Evolutionary conservation across 495 filamentous ascomycete genomes (phyloP).

Genomic region (Trichoderma orchidacearum): DNA sequence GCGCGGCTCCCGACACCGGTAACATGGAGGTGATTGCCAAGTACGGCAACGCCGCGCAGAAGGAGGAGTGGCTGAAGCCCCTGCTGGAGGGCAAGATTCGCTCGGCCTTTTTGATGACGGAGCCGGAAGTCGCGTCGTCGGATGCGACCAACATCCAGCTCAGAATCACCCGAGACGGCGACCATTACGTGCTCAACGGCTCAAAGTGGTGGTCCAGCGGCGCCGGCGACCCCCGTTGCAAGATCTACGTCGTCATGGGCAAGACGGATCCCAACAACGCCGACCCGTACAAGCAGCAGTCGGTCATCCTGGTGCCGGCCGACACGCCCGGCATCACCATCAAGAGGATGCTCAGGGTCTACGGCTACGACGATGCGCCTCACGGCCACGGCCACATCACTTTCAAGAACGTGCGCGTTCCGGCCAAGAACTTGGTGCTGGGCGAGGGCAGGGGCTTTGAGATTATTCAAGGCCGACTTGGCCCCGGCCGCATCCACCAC

Average conservation of each 20-base stretch:
- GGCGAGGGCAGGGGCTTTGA: slow-evolving; percentile 91
- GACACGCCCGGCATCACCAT: slow-evolving; percentile 64
- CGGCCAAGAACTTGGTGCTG: slow-evolving; percentile 63
- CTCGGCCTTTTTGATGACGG: slow-evolving; percentile 89
- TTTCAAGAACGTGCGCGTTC: slow-evolving; percentile 77
- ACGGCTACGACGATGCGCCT: slow-evolving; percentile 89
- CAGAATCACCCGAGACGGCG: slow-evolving; percentile 63
- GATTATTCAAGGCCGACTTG: slow-evolving; percentile 87
- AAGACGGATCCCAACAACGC: slow-evolving; percentile 60
- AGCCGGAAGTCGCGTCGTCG: slow-evolving; percentile 71
- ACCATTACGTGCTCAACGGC: slow-evolving; percentile 77
- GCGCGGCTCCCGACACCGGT: slow-evolving; percentile 81
- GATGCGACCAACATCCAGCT: slow-evolving; percentile 84
- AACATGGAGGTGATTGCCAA: slow-evolving; percentile 96
- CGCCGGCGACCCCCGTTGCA: slow-evolving; percentile 80
- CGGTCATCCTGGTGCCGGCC: slow-evolving; percentile 73
- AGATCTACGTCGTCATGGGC: slow-evolving; percentile 85
- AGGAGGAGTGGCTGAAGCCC: slow-evolving; percentile 71
- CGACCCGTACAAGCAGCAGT: slow-evolving; percentile 75
- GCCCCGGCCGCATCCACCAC: slow-evolving; percentile 87
- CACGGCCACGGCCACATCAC: slow-evolving; percentile 85
- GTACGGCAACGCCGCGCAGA: slow-evolving; percentile 84
- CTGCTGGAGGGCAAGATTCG: slow-evolving; percentile 76
- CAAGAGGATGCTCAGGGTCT: slow-evolving; percentile 76
- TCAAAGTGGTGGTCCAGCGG: slow-evolving; percentile 97